A percentile compares a stretch with the other conserved stretches of the same genome.
These are phyloP conservation scores for Musa itinerans DNA, from an alignment of 176 grass and related monocot genomes.

Conservation along the genomic window DNA sequence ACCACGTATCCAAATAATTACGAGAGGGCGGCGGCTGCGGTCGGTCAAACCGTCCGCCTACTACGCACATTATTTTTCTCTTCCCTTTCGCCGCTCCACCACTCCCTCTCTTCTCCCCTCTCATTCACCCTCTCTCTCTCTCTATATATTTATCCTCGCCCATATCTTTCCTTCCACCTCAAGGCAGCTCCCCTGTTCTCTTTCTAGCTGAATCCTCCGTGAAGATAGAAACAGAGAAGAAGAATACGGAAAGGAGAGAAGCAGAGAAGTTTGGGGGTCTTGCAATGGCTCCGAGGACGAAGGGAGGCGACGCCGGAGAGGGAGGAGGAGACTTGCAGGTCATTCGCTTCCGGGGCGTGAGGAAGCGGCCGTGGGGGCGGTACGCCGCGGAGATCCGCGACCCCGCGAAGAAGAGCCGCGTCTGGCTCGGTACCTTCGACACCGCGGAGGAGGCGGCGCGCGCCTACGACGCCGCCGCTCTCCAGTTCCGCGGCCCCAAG, in stretches of 20 bases:
- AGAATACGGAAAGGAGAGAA: background rate
- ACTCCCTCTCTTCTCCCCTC: background rate
- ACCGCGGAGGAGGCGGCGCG: conserved; percentile 79
- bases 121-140: background rate
- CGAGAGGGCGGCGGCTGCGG: background rate
- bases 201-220: background rate
- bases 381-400: conserved; percentile 95
- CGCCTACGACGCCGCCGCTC: conserved; percentile 74
- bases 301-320: background rate
- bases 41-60: conserved; percentile 1
- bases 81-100: background rate
- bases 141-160: background rate
- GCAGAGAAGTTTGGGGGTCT: background rate
- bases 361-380: conserved; percentile 80
- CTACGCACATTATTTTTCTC: background rate
- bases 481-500: conserved; percentile 73
- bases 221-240: too few species aligned
- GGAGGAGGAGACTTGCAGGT: background rate
- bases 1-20: background rate
- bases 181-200: background rate
- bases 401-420: conserved; percentile 78
- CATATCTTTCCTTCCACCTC: background rate
- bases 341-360: conserved; percentile 11
- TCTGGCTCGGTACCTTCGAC: conserved; percentile 97
- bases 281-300: background rate